These are phyloP conservation scores for Nicotiana undulata DNA, from an alignment of 257 asterid genomes.

Conservation along the genomic window DNA sequence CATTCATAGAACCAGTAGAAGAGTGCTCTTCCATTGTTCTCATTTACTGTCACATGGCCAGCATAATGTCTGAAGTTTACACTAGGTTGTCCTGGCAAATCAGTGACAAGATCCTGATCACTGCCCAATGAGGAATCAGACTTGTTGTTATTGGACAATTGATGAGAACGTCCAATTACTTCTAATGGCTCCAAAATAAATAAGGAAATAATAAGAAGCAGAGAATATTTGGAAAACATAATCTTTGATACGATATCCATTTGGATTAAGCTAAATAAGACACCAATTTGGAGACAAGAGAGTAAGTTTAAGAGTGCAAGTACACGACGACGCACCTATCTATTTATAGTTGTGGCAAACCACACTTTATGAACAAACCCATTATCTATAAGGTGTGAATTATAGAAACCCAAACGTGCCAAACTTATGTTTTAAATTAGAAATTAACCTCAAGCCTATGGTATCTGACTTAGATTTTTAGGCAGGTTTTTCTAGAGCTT, in stretches of 20 bases:
- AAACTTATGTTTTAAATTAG: not conserved
- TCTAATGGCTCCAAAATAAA: conserved; percentile 24
- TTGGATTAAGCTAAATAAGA: conserved; percentile 3
- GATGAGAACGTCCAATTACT: conserved; percentile 35
- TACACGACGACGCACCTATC: conserved; percentile 19
- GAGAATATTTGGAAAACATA: conserved; percentile 22
- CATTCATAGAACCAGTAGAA: conserved; percentile 94
- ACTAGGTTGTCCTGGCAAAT: conserved; percentile 72
- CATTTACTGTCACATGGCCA: conserved; percentile 57
- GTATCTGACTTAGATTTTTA: conserved; percentile 22
- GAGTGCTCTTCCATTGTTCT: conserved; percentile 60
- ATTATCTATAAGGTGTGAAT: conserved; percentile 18
- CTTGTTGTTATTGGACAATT: conserved; percentile 26
- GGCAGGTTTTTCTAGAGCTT: conserved; percentile 20
- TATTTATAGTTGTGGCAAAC: conserved; percentile 46
- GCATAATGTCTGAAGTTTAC: conserved; percentile 64
- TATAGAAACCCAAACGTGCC: conserved; percentile 8
- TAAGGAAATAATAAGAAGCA: conserved; percentile 23
- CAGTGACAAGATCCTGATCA: conserved; percentile 46
- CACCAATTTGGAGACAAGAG: conserved; percentile 13
- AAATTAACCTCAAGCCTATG: conserved; percentile 11
- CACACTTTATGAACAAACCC: not conserved
- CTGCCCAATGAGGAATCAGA: conserved; percentile 9
- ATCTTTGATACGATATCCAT: conserved; percentile 36
- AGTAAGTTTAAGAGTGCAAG: conserved; percentile 13